Base-by-base conservation (phyloP, 2,329 filamentous ascomycete genomes). In the Fusarium incarnatum region DNA sequence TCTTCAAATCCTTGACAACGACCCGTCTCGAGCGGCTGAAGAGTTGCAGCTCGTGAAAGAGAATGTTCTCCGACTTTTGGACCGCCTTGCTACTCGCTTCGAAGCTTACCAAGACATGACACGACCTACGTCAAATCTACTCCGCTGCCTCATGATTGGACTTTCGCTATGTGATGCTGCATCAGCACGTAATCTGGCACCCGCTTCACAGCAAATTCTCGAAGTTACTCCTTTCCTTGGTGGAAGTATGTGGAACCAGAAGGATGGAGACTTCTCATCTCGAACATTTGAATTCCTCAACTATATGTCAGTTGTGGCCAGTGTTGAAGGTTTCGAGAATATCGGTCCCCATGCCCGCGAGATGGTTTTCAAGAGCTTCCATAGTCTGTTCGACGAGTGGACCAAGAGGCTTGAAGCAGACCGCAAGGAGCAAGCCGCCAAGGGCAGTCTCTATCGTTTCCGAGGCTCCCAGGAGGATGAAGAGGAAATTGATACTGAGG, bases 31-130 rank as follows among this genome's bases (percentile, higher is more conserved):
- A 46, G 71, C 69, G n/a, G 63, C 62, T 6, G 75, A 76, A 28
- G 83, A 86, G 47, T 73, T 89, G 56, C 78, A 84, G 28, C 81
- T 89, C 3, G 79, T 89, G 18, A 83, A 83, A 56, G 82, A 85
- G 64, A 88, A 87, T 57, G 82, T 96, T n/a, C 81, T 83, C 9
- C 89, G 92, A 66, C 88, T 97, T 41, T 88, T 92, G 52, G 83
- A 86, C 56, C 88, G 94, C 46, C 85, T 99, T 10, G 86, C 85
- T 3, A 84, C 87, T 30, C 86, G 89, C 37, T 97, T 94, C 76
- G 87, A 89, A 41, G 89, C 89, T 16, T 98, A 98, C 75, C 92
- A 94, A 65, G 96, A 99, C 76, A 88, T 98, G 72, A 92, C 92
- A 0, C 85, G 88, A 46, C 94, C 94, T 6, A 86, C 94, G 13